Percentiles rank a stretch among this genome's conserved stretches.
These are phyloP conservation scores for Candida piceae DNA, from an alignment of 805 yeast species.

Conservation along the genomic window DNA sequence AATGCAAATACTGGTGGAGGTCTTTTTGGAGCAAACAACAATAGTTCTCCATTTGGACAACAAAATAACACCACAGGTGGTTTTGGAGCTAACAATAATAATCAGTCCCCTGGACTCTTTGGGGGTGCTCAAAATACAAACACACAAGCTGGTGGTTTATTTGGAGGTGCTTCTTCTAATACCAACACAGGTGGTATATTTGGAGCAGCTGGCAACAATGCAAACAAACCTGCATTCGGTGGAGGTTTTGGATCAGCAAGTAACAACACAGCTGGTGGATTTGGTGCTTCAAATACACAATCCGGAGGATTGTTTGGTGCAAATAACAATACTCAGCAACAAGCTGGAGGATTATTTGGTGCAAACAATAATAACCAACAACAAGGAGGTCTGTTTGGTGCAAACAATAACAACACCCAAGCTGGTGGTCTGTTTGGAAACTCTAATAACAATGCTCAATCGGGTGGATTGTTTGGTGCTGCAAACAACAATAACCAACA, in stretches of 20 bases:
- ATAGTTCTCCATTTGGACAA: conserved; percentile 11
- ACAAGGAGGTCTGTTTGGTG: conserved; percentile 33
- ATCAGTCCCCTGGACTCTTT: conserved; percentile 10
- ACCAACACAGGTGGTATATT: too few relatives aligned
- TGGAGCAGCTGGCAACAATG: conserved; percentile 1
- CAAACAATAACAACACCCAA: conserved; percentile 13
- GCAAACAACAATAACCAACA: conserved; percentile 16
- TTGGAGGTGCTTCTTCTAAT: conserved; percentile 1
- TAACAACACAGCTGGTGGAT: conserved; percentile 9
- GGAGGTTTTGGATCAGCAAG: conserved; percentile 21
- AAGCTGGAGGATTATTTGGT: conserved; percentile 32
- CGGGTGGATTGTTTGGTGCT: conserved; percentile 31
- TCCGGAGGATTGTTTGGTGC: conserved; percentile 31
- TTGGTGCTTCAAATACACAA: conserved; percentile 2
- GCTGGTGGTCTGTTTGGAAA: conserved; percentile 31
- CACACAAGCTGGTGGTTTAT: conserved; percentile 15
- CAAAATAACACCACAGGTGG: conserved; percentile 28
- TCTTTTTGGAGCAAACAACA: conserved; percentile 23
- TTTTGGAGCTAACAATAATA: conserved; percentile 34
- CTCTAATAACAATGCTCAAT: conserved; percentile 14
- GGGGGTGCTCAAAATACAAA: conserved; percentile 12
- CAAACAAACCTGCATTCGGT: conserved; percentile 10
- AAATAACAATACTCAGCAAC: conserved; percentile 15
- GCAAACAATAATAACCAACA: conserved; percentile 25
- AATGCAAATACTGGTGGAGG: conserved; percentile 20